These are phyloP conservation scores for Croton laevigatus DNA, from an alignment of 441 rosid species.

Conservation along the genomic window DNA sequence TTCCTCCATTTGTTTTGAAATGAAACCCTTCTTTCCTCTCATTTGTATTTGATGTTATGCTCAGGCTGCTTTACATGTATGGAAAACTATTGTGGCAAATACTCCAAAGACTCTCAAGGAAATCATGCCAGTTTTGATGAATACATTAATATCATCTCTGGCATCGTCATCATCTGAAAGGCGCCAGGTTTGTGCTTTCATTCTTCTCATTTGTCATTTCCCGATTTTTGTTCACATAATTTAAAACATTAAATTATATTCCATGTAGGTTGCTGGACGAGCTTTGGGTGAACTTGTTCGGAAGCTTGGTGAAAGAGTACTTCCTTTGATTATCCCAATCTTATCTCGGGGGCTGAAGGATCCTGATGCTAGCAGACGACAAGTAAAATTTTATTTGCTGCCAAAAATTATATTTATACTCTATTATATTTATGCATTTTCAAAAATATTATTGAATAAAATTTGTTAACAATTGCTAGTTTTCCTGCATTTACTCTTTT, in stretches of 20 bases:
- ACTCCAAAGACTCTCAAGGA: conserved; percentile 98
- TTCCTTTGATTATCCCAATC: conserved; percentile 96
- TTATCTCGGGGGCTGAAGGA: conserved; percentile 81
- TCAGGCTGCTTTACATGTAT: conserved; percentile 98
- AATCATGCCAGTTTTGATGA: conserved; percentile 98
- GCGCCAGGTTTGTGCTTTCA: conserved; percentile 70
- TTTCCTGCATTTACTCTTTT: too few relatives aligned
- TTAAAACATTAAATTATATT: conserved; percentile 2
- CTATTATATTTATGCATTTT: neutral
- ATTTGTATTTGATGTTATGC: neutral
- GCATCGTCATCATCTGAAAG: conserved; percentile 97
- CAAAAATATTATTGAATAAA: neutral
- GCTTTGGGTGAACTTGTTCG: conserved; percentile 98
- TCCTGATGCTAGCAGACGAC: conserved; percentile 88
- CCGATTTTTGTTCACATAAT: neutral
- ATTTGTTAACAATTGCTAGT: neutral
- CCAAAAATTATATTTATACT: too few relatives aligned
- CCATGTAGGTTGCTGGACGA: conserved; percentile 85
- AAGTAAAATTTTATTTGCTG: conserved; percentile 42
- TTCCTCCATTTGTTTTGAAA: neutral
- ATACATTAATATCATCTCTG: conserved; percentile 84
- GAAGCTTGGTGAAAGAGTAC: conserved; percentile 99
- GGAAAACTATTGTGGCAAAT: conserved; percentile 99
- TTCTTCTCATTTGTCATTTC: neutral
- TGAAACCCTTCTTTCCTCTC: neutral